Evolutionary conservation across 1,139 yeast genomes (phyloP), one percentile per base, ranked within the genome.

Genomic region (Protomyces gravidus): DNA sequence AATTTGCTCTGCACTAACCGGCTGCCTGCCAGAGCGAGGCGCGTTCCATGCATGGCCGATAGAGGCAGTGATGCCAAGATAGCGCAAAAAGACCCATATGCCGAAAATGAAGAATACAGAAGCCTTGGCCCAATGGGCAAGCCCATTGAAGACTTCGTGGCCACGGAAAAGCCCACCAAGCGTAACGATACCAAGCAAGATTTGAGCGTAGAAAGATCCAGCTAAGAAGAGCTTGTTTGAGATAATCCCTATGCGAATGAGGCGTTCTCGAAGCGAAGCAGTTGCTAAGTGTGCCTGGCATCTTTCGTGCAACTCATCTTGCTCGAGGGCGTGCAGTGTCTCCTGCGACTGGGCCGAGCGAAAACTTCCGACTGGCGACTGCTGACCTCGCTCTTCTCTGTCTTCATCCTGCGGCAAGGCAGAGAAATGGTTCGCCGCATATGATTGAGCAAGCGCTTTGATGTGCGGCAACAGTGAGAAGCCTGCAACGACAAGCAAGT

Each of bases 41-140:
- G 74, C 75, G 71, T 90, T 92, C 98, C 98, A 92, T 2, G 96
- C 92, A 86, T 94, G 85, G 23, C 98, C 97, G 62, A 78, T 75
- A 62, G 79, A 77, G 36, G 79, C 71, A 68, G 85, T 87, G 11
- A 85, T 87, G 2, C 98, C 98, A 67, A 89, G 82, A 71, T 88
- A 90, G 66, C 97, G 81, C 2, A 89, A 86, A 55, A 92, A 76
- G 15, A 95, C 80, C 17, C 89, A 72, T 5, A 90, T 63, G 9
- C 98, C 98, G 55, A 86, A 76, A 2, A 79, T 67, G 64, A 89
- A 79, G 70, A 92, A 90, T 2, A 92, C 92, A 13, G 94, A 95
- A 62, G 98, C 98, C 72, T 92, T 92, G 71, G 92, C 90, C 77
- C 89, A 88, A 72, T 92, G 98, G 1, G 98, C 98, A 63, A 90